phyloP scores from a whole-genome alignment of 352 stramenopile genomes.

The Globisporangium mamillatum region DNA sequence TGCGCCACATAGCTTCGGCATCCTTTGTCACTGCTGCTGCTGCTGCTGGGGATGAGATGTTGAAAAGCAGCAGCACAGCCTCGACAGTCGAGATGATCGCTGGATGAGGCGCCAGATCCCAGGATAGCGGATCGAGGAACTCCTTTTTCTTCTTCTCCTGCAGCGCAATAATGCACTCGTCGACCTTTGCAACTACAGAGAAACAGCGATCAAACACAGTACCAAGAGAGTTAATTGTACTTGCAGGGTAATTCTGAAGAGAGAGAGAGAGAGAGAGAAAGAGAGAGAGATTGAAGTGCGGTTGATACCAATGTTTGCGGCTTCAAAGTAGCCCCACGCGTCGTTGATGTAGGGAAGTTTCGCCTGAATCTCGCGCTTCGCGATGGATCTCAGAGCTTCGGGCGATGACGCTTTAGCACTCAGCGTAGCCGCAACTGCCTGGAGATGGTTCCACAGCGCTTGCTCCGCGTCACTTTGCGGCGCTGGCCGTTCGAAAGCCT shows the following conservation, averaged over 20 bases:
- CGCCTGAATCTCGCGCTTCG: constrained; percentile 29
- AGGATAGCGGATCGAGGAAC: constrained; percentile 64
- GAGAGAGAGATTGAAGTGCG: neutral
- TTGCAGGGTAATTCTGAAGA: neutral
- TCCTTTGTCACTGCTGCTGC: constrained; percentile 3
- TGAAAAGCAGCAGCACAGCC: constrained; percentile 60
- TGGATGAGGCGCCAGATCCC: constrained; percentile 46
- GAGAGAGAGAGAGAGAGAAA: neutral
- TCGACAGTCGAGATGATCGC: constrained; percentile 44
- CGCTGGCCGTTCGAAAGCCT: neutral
- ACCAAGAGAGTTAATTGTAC: neutral
- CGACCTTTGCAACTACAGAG: constrained; percentile 43
- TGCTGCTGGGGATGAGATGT: constrained; percentile 23
- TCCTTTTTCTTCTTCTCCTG: constrained; percentile 52
- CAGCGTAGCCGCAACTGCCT: constrained; percentile 2
- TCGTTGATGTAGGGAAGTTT: constrained; percentile 42
- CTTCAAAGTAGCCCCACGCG: constrained; percentile 53
- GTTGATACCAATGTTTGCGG: constrained; percentile 47
- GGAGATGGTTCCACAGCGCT: constrained; percentile 6
- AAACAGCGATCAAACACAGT: neutral
- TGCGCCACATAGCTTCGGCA: constrained; percentile 41
- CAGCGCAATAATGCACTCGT: constrained; percentile 58
- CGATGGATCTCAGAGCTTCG: neutral
- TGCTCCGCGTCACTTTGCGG: neutral
- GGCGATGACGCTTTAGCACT: neutral